Percentiles rank a stretch among this genome's conserved stretches.
Conservation (phyloP, 768 basidiomycete species). For the Phylloporus arenicola region DNA sequence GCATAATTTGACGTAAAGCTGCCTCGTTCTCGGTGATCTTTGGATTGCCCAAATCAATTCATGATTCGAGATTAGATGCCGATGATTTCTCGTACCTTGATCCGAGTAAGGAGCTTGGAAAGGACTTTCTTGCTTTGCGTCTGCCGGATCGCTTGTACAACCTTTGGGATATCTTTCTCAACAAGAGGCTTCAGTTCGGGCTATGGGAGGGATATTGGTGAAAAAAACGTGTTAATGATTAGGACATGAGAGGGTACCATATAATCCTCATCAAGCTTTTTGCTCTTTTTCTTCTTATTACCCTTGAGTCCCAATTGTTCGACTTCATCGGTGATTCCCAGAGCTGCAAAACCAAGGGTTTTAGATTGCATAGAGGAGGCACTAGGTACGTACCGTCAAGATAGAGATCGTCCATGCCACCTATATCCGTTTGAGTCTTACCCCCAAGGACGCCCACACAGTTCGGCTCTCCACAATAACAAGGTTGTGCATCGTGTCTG, state of each 20-base stretch:
- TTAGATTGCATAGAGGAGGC: background rate
- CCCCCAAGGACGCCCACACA: slow-evolving; percentile 97
- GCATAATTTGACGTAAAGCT: slow-evolving; percentile 79
- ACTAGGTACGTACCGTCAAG: slow-evolving; percentile 61
- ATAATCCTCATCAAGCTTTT: slow-evolving; percentile 93
- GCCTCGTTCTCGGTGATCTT: slow-evolving; percentile 83
- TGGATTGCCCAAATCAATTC: background rate
- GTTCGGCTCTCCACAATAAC: slow-evolving; percentile 92
- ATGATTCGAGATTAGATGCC: background rate
- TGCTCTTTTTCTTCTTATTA: slow-evolving; percentile 80
- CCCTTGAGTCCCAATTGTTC: slow-evolving; percentile 82
- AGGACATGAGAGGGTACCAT: slow-evolving; percentile 43
- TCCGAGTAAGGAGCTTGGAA: slow-evolving; percentile 74
- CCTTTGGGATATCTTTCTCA: slow-evolving; percentile 81
- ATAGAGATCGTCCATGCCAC: slow-evolving; percentile 90
- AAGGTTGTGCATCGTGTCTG: slow-evolving; percentile 90
- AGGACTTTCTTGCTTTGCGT: slow-evolving; percentile 79
- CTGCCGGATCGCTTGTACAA: slow-evolving; percentile 88
- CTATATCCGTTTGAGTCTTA: slow-evolving; percentile 96
- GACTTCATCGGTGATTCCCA: slow-evolving; percentile 91
- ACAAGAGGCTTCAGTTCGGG: slow-evolving; percentile 71
- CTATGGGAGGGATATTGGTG: slow-evolving; percentile 33
- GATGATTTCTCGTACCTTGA: slow-evolving; percentile 51
- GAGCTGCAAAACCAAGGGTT: slow-evolving; percentile 43
- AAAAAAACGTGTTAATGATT: background rate